These are phyloP conservation scores for Phascolomyces articulosus DNA, from an alignment of 371 early-diverging fungal species.

Conservation along the genomic window DNA sequence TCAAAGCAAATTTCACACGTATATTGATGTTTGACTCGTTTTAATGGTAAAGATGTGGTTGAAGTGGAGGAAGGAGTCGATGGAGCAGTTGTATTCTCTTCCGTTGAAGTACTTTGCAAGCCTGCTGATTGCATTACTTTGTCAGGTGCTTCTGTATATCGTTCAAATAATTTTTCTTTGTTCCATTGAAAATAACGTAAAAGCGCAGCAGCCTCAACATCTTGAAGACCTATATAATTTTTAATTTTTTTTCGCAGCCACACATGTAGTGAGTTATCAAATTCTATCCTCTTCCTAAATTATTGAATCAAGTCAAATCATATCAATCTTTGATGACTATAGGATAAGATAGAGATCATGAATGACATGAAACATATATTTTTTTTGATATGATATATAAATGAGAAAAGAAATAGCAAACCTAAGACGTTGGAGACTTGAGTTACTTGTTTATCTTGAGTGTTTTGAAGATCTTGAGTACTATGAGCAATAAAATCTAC, in stretches of 20 bases:
- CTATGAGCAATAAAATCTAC: constrained; percentile 25
- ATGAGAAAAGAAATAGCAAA: no score
- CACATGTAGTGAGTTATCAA: no score
- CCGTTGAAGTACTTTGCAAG: constrained; percentile 4
- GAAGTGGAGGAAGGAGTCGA: not conserved
- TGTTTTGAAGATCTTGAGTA: constrained; percentile 13
- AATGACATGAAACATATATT: no score
- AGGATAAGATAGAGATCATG: no score
- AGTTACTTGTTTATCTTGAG: constrained; percentile 20
- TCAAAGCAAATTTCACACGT: constrained; percentile 85
- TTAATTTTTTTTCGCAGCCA: not conserved
- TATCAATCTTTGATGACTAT: no score
- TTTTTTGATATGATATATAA: no score
- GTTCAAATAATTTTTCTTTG: constrained; percentile 85
- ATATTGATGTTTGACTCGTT: constrained; percentile 48
- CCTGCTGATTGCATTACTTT: constrained; percentile 70
- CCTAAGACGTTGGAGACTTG: constrained; percentile 25
- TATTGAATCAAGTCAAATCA: not conserved
- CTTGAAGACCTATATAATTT: constrained; percentile 62
- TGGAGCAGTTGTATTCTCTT: not conserved
- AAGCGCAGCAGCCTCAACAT: constrained; percentile 62
- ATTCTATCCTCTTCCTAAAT: no score
- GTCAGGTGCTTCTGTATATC: constrained; percentile 75
- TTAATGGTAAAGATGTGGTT: constrained; percentile 1
- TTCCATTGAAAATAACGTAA: constrained; percentile 84